Conservation (phyloP, 352 stramenopile genomes). For the Globisporangium irregulare region DNA sequence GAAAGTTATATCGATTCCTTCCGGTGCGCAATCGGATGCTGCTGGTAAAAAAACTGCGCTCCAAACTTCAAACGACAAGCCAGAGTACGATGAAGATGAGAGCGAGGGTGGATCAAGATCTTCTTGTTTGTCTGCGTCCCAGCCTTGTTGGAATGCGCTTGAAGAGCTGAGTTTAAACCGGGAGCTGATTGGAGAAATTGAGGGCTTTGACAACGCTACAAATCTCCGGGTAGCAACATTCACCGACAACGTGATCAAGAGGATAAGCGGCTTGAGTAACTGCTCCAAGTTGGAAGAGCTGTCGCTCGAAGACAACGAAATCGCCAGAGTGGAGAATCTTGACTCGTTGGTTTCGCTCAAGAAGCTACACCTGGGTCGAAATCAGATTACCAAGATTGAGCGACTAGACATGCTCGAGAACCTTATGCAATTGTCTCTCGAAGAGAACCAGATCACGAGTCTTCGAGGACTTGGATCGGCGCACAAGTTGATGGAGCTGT, state of each 20-base stretch:
- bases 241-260: constrained; percentile 65
- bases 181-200: constrained; percentile 54
- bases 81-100: constrained; percentile 29
- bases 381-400: constrained; percentile 65
- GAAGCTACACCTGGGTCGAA: constrained; percentile 76
- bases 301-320: constrained; percentile 75
- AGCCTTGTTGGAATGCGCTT: constrained; percentile 42
- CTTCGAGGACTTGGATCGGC: constrained; percentile 56
- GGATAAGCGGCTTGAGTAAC: constrained; percentile 47
- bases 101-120: background rate
- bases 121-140: constrained; percentile 5
- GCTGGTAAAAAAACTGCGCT: background rate
- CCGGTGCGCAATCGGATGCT: background rate
- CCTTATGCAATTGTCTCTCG: constrained; percentile 72
- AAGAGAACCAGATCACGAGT: constrained; percentile 83
- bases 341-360: constrained; percentile 53
- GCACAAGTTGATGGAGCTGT: constrained; percentile 83
- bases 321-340: constrained; percentile 65
- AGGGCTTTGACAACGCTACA: constrained; percentile 45
- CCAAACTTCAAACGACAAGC: constrained; percentile 13
- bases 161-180: constrained; percentile 65
- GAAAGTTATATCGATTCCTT: background rate
- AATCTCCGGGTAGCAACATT: constrained; percentile 65
- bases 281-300: constrained; percentile 76
- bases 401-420: constrained; percentile 58